phyloP scores from a whole-genome alignment of 2,329 filamentous ascomycete genomes.

The Fusarium nygamai region DNA sequence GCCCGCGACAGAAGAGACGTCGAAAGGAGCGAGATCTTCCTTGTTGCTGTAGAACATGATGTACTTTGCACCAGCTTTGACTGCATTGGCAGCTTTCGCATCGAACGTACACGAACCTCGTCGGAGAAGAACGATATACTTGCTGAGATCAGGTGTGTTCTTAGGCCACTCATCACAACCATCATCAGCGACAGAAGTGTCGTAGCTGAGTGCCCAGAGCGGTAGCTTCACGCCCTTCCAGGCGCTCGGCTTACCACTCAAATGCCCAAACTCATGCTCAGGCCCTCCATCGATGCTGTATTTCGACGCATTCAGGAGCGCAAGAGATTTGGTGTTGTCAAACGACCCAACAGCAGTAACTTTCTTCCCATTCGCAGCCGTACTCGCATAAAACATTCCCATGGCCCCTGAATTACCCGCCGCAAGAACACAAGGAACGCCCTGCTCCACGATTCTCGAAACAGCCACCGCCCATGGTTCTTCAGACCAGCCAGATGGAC shows the following conservation, averaged over 20 bases:
- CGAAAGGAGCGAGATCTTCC: constrained; percentile 47
- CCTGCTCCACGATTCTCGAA: constrained; percentile 62
- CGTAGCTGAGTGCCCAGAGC: constrained; percentile 60
- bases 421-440: constrained; percentile 63
- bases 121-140: constrained; percentile 67
- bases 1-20: constrained; percentile 45
- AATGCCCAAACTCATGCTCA: constrained; percentile 54
- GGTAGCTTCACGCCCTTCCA: constrained; percentile 60
- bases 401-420: constrained; percentile 60
- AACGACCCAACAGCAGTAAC: constrained; percentile 62
- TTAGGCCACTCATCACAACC: constrained; percentile 63
- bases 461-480: constrained; percentile 61
- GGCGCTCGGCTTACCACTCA: constrained; percentile 51
- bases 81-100: constrained; percentile 63
- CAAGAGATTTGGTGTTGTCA: constrained; percentile 57
- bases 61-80: constrained; percentile 66
- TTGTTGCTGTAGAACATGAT: constrained; percentile 70
- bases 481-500: constrained; percentile 61
- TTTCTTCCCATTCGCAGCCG: constrained; percentile 58
- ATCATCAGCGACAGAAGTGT: constrained; percentile 59
- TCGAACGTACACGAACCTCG: constrained; percentile 67
- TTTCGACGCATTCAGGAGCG: constrained; percentile 54
- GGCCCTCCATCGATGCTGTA: constrained; percentile 53
- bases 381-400: constrained; percentile 61
- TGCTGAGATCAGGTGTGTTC: constrained; percentile 65